phyloP scores from a whole-genome alignment of 225 moss, liverwort and hornwort species.

The Lunularia cruciata region DNA sequence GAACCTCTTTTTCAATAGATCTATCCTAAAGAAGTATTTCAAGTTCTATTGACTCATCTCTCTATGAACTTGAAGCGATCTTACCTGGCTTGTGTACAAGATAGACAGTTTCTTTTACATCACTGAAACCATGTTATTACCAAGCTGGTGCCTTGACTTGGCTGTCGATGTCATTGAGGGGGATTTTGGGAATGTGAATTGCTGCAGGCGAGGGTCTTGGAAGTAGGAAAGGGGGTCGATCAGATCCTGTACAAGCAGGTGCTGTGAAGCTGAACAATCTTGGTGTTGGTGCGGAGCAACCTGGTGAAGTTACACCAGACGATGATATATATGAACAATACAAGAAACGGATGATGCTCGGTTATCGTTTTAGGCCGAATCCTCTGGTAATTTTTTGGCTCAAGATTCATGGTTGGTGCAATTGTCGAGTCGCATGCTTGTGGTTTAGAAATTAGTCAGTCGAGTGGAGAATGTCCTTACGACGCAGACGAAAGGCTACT shows the following conservation, averaged over 20 bases:
- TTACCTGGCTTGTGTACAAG: no score
- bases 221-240: constrained; percentile 91
- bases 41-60: no score
- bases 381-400: constrained; percentile 66
- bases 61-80: no score
- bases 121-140: no score
- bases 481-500: neutral
- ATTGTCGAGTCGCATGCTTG: neutral
- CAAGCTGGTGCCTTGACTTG: no score
- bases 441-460: neutral
- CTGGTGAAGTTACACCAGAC: constrained; percentile 98
- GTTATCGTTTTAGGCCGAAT: constrained; percentile 93
- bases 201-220: constrained; percentile 98
- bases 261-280: constrained; percentile 94
- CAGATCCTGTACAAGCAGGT: constrained; percentile 98
- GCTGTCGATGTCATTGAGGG: neutral
- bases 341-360: constrained; percentile 99
- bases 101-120: no score
- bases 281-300: constrained; percentile 99
- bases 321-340: constrained; percentile 99
- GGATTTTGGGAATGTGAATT: neutral
- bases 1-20: no score
- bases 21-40: no score
- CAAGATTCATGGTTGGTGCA: neutral
- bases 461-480: neutral